Conservation (phyloP, 495 filamentous ascomycete species). For the Hypoxylon fuscum region DNA sequence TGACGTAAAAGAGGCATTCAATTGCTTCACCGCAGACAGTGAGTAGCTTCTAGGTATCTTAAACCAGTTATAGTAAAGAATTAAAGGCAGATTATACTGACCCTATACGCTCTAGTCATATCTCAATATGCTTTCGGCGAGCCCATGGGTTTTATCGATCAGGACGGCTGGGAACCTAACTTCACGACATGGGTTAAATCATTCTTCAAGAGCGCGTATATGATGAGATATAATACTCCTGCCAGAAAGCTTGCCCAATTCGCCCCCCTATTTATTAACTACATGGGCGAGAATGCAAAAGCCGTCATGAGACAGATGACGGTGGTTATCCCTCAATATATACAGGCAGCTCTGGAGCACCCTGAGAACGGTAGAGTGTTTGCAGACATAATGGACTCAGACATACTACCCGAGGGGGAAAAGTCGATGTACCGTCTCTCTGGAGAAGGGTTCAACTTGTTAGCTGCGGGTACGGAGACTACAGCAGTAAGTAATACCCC, state of each 20-base stretch:
- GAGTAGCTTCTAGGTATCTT: not conserved
- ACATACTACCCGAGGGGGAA: constrained; percentile 38
- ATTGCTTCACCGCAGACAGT: constrained; percentile 49
- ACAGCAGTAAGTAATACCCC: constrained; percentile 25
- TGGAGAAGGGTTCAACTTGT: constrained; percentile 43
- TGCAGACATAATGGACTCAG: constrained; percentile 27
- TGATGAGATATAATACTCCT: constrained; percentile 31
- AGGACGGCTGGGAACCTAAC: constrained; percentile 41
- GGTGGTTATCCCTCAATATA: constrained; percentile 33
- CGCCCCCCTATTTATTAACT: constrained; percentile 31
- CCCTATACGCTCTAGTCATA: constrained; percentile 49
- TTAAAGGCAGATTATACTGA: constrained; percentile 1
- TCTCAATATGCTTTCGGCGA: constrained; percentile 50
- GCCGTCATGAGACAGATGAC: constrained; percentile 26
- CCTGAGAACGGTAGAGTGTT: constrained; percentile 30
- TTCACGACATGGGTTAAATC: constrained; percentile 36
- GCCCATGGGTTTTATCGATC: constrained; percentile 39
- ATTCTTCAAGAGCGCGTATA: constrained; percentile 47
- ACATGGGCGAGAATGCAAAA: constrained; percentile 37
- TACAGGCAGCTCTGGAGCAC: constrained; percentile 23
- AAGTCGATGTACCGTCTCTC: constrained; percentile 39
- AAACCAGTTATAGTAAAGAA: too few species aligned
- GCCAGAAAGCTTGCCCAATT: constrained; percentile 23
- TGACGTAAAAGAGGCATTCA: constrained; percentile 50
- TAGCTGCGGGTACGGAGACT: constrained; percentile 46